Evolutionary conservation across 2,329 filamentous ascomycete genomes (phyloP).

Genomic region (Fusarium udum): DNA sequence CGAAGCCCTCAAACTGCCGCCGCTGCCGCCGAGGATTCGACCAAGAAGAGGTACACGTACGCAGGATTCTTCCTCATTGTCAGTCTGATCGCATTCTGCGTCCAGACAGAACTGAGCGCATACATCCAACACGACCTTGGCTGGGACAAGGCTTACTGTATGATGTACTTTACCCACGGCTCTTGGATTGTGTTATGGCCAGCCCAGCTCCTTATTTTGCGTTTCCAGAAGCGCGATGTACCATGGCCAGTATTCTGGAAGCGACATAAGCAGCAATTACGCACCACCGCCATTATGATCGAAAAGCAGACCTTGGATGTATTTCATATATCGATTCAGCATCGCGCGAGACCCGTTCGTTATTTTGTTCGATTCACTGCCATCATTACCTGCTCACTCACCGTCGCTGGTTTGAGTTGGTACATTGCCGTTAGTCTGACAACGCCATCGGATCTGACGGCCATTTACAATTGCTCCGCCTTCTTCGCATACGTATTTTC

Average conservation of each 20-base stretch:
- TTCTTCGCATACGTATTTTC: conserved; percentile 99
- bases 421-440: conserved; percentile 95
- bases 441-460: conserved; percentile 90
- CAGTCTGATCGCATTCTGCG: conserved; percentile 86
- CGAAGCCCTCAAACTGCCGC: conserved; percentile 70
- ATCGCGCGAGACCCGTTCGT: conserved; percentile 56
- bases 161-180: conserved; percentile 97
- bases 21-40: conserved; percentile 54
- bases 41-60: conserved; percentile 85
- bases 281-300: conserved; percentile 79
- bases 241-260: conserved; percentile 91
- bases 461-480: conserved; percentile 98
- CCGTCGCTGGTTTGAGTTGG: conserved; percentile 91
- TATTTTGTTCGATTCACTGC: conserved; percentile 85
- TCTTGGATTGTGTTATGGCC: conserved; percentile 95
- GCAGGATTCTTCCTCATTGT: conserved; percentile 84
- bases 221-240: conserved; percentile 79
- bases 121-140: conserved; percentile 92
- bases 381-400: conserved; percentile 85
- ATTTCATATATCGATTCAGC: conserved; percentile 52
- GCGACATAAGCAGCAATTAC: conserved; percentile 60
- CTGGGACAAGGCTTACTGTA: conserved; percentile 99
- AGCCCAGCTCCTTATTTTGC: conserved; percentile 79
- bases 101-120: conserved; percentile 95
- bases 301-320: conserved; percentile 79